phyloP scores from a whole-genome alignment of 1,284 basidiomycete species.

The Marasmius sp. region DNA sequence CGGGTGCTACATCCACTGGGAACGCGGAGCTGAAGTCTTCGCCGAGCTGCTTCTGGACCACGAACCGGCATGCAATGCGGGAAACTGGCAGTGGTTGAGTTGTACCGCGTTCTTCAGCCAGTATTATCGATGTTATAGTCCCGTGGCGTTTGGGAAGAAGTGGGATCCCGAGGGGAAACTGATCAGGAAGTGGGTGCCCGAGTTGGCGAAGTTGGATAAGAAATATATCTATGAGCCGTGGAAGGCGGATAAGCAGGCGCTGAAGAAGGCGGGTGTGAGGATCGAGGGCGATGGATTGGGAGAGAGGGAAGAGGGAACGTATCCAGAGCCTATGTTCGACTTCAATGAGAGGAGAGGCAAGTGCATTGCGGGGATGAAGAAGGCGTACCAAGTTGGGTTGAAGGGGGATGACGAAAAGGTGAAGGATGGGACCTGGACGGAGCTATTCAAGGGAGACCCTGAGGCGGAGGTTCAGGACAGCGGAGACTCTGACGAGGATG shows the following conservation, averaged over 20 bases:
- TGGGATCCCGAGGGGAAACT: constrained; percentile 21
- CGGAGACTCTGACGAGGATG: no score
- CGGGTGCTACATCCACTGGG: constrained; percentile 56
- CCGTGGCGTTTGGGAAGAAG: constrained; percentile 19
- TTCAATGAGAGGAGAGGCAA: constrained; percentile 19
- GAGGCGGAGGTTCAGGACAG: no score
- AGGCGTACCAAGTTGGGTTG: constrained; percentile 6
- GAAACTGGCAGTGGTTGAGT: constrained; percentile 28
- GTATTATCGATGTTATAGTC: constrained; percentile 15
- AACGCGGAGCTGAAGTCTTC: constrained; percentile 51
- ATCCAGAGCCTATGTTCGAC: constrained; percentile 19
- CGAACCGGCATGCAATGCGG: constrained; percentile 23
- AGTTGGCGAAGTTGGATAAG: constrained; percentile 23
- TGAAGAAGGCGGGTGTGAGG: constrained; percentile 15
- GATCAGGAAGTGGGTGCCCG: constrained; percentile 27
- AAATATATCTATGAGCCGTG: constrained; percentile 13
- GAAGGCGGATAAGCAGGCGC: constrained; percentile 6
- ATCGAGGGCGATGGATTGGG: background rate
- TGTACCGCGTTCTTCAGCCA: background rate
- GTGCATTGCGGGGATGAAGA: constrained; percentile 17
- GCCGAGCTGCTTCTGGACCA: constrained; percentile 28
- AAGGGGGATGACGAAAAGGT: background rate
- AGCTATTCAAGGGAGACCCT: background rate
- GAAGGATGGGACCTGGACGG: background rate
- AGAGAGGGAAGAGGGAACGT: constrained; percentile 8